A percentile compares a stretch with the other conserved stretches of the same genome.
phyloP scores from a whole-genome alignment of 2,329 filamentous ascomycete genomes.

The Beauveria australis region DNA sequence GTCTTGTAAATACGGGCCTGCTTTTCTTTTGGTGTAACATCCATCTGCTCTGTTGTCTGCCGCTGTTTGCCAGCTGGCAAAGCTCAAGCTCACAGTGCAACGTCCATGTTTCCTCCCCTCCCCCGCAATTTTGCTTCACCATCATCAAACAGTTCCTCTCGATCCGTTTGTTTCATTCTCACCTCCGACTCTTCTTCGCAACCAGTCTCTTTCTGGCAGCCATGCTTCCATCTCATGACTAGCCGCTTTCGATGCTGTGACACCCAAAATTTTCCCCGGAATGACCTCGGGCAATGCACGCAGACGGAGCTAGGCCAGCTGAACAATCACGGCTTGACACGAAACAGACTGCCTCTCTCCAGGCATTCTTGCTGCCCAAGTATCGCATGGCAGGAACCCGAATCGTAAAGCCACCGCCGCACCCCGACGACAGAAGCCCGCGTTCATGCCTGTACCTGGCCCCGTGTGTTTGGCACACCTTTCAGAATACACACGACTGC shows the following conservation, averaged over 20 bases:
- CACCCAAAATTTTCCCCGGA: neutral
- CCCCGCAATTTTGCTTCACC: constrained; percentile 1
- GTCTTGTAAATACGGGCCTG: too few species aligned
- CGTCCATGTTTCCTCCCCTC: neutral
- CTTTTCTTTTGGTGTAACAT: too few species aligned
- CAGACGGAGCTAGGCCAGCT: neutral
- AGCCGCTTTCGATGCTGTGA: neutral
- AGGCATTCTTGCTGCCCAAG: constrained; percentile 3
- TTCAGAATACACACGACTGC: neutral
- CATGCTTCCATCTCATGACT: neutral
- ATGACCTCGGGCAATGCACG: neutral
- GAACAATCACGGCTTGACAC: constrained; percentile 5
- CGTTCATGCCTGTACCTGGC: neutral
- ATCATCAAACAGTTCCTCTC: neutral
- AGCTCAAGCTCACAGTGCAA: too few species aligned
- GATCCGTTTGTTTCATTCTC: neutral
- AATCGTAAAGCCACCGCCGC: neutral
- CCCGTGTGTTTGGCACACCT: neutral
- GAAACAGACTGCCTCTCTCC: neutral
- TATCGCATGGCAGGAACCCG: neutral
- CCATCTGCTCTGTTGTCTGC: too few species aligned
- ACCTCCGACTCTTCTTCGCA: neutral
- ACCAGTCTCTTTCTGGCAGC: neutral
- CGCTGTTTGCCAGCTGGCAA: too few species aligned
- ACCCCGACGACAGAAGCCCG: neutral